Evolutionary conservation across 1,139 yeast genomes (phyloP).

Genomic region (Saccharomyces hybrid): DNA sequence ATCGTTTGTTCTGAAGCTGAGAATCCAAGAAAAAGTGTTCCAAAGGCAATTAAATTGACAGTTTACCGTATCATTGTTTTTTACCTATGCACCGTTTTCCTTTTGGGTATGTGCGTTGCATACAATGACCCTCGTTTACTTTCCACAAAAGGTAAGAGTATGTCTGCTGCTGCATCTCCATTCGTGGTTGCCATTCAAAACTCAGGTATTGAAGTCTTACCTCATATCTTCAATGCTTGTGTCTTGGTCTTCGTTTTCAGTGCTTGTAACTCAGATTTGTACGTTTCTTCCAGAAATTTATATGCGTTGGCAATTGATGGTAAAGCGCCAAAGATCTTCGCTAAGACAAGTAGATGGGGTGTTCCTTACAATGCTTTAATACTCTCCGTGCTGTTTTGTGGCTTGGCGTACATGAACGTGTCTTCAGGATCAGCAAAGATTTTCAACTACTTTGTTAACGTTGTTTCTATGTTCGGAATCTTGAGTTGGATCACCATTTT

Average conservation of each 20-base stretch:
- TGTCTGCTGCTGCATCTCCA: constrained; percentile 70
- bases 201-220: constrained; percentile 53
- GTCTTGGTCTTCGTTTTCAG: constrained; percentile 62
- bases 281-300: constrained; percentile 61
- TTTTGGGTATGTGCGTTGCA: constrained; percentile 70
- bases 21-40: constrained; percentile 68
- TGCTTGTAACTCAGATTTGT: constrained; percentile 66
- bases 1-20: constrained; percentile 72
- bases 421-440: constrained; percentile 46
- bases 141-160: constrained; percentile 33
- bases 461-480: constrained; percentile 63
- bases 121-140: constrained; percentile 47
- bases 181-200: constrained; percentile 56
- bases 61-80: constrained; percentile 69
- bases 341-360: constrained; percentile 56
- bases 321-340: constrained; percentile 53
- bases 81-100: constrained; percentile 56
- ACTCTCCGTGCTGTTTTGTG: constrained; percentile 40
- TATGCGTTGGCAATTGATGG: constrained; percentile 57
- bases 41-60: constrained; percentile 68
- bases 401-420: constrained; percentile 55
- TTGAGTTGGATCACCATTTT: constrained; percentile 61
- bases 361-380: constrained; percentile 51
- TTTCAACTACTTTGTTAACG: constrained; percentile 63
- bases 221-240: constrained; percentile 61